Conservation (phyloP, 2,329 filamentous ascomycete species). For the Penicillium sp. region DNA sequence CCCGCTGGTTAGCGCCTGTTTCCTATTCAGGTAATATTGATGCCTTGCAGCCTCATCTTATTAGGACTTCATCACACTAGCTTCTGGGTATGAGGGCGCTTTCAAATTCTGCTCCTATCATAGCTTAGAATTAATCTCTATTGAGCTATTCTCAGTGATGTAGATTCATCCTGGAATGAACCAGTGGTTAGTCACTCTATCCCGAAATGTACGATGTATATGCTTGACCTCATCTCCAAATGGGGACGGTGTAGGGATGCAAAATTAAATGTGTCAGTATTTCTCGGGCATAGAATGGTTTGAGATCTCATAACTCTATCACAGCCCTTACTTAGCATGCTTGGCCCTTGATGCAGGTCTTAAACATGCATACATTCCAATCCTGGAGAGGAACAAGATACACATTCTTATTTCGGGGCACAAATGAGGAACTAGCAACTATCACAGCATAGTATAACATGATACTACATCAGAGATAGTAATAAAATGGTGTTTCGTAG, state of each 20-base stretch:
- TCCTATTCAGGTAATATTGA: not conserved
- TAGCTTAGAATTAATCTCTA: not conserved
- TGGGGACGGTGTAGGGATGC: not conserved
- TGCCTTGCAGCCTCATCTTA: conserved; percentile 2
- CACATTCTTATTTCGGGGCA: not conserved
- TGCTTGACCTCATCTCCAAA: not conserved
- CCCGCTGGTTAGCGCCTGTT: conserved; percentile 1
- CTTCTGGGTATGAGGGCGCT: not conserved
- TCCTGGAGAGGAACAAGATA: not conserved
- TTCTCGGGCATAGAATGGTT: not conserved
- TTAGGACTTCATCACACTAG: not conserved
- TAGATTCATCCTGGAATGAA: no score
- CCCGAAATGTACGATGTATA: not conserved
- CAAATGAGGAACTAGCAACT: no score
- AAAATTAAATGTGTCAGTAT: not conserved
- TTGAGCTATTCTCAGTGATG: not conserved
- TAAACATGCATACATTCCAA: conserved; percentile 12
- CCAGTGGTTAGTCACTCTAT: not conserved
- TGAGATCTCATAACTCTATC: not conserved
- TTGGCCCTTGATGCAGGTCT: conserved; percentile 15
- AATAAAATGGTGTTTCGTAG: not conserved
- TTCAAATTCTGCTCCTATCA: not conserved
- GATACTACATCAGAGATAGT: not conserved
- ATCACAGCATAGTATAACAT: no score
- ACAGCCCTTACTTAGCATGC: conserved; percentile 9